Percentiles rank a stretch among this genome's conserved stretches.
phyloP scores from a whole-genome alignment of 257 asterid genomes.

The Solanum rostratum region DNA sequence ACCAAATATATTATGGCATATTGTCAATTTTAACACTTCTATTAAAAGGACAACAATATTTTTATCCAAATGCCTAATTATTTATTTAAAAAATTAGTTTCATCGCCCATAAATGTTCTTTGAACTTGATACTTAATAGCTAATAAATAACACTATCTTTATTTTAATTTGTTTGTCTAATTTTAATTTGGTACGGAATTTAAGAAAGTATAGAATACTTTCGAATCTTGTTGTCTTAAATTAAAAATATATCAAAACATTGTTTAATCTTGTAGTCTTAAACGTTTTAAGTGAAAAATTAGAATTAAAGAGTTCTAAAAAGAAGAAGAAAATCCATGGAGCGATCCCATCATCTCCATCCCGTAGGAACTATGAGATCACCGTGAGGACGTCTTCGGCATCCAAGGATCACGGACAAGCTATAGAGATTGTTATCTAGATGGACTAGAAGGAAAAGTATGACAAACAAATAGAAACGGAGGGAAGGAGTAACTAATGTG shows the following conservation, averaged over 20 bases:
- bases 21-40: neutral
- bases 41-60: neutral
- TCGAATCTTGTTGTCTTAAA: neutral
- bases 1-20: neutral
- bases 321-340: too few relatives aligned
- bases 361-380: too few relatives aligned
- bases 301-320: accelerated
- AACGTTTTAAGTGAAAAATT: neutral
- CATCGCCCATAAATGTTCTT: neutral
- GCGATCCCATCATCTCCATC: too few relatives aligned
- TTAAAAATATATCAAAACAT: neutral
- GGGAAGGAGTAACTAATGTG: neutral
- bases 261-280: neutral
- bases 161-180: too few relatives aligned
- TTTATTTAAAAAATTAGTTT: neutral
- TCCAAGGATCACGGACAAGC: too few relatives aligned
- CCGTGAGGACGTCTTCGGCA: too few relatives aligned
- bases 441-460: neutral
- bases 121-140: too few relatives aligned
- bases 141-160: too few relatives aligned
- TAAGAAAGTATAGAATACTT: too few relatives aligned
- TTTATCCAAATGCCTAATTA: neutral
- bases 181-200: too few relatives aligned
- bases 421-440: too few relatives aligned
- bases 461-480: neutral